Evolutionary conservation across 192 early-diverging fungal genomes (phyloP).

Genomic region (Podila verticillata): DNA sequence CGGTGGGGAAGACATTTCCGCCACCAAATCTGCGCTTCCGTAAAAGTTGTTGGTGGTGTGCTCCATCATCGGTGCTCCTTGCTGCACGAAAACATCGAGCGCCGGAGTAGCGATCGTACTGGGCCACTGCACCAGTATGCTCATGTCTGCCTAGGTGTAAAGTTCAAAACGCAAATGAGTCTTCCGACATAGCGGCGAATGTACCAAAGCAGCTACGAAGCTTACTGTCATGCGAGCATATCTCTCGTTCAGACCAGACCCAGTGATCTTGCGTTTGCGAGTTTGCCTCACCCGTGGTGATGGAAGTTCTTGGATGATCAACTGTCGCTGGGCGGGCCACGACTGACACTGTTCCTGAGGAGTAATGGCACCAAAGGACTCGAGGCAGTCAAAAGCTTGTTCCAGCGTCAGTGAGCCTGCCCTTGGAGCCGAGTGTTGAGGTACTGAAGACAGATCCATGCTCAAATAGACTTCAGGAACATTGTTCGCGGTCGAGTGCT

Average conservation of each 20-base stretch:
- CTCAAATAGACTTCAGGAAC: not conserved
- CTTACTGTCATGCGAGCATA: conserved; percentile 2
- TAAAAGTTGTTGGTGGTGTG: too few relatives aligned
- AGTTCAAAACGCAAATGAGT: not conserved
- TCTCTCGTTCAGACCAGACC: not conserved
- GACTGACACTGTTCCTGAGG: not conserved
- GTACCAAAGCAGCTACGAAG: not conserved
- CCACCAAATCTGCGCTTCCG: too few relatives aligned
- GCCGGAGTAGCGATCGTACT: not conserved
- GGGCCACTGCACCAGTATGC: not conserved
- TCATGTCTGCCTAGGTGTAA: not conserved
- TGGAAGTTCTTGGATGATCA: not conserved
- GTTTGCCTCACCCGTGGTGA: not conserved
- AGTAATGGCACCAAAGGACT: not conserved
- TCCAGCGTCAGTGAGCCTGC: not conserved
- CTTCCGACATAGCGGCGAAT: not conserved
- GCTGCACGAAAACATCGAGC: not conserved
- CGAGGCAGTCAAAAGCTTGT: not conserved
- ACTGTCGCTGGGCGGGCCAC: not conserved
- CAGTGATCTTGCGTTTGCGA: not conserved
- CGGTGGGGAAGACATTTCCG: too few relatives aligned
- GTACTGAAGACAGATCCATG: not conserved
- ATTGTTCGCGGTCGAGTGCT: not conserved
- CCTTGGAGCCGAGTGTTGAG: not conserved
- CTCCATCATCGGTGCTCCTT: not conserved